Percentiles rank a stretch among this genome's conserved stretches.
Evolutionary conservation across 176 grass and related monocot genomes (phyloP).

Genomic region (Phyllostachys edulis): DNA sequence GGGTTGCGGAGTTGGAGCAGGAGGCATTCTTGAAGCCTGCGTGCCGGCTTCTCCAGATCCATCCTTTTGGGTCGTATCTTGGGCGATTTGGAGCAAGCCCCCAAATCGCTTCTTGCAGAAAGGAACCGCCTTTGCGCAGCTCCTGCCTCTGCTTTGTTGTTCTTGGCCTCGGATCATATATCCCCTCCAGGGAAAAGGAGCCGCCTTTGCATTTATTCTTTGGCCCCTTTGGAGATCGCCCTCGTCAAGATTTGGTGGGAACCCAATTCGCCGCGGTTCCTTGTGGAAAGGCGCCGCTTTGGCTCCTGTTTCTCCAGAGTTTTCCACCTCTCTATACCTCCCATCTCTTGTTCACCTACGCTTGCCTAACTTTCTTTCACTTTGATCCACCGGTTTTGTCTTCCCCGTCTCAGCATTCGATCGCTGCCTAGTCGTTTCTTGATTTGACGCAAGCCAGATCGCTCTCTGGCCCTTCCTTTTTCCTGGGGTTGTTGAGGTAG

Average conservation of each 20-base stretch:
- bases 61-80: conserved; percentile 21
- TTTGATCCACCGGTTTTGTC: conserved; percentile 36
- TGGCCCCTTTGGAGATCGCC: conserved; percentile 45
- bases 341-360: conserved; percentile 34
- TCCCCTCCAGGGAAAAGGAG: conserved; percentile 20
- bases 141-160: conserved; percentile 25
- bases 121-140: conserved; percentile 40
- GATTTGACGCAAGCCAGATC: conserved; percentile 46
- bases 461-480: background rate
- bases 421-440: conserved; percentile 1
- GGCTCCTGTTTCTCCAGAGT: conserved; percentile 46
- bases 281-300: conserved; percentile 49
- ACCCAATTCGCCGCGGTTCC: conserved; percentile 47
- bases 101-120: conserved; percentile 36
- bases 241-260: conserved; percentile 52
- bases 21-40: conserved; percentile 26
- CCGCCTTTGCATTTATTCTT: conserved; percentile 48
- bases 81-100: conserved; percentile 36
- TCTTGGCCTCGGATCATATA: conserved; percentile 37
- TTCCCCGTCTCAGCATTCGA: conserved; percentile 16
- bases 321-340: conserved; percentile 36
- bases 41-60: conserved; percentile 43
- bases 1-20: conserved; percentile 8
- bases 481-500: background rate
- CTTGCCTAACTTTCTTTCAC: conserved; percentile 51